phyloP scores from a whole-genome alignment of 345 rosid genomes.

The Geranium brycei region DNA sequence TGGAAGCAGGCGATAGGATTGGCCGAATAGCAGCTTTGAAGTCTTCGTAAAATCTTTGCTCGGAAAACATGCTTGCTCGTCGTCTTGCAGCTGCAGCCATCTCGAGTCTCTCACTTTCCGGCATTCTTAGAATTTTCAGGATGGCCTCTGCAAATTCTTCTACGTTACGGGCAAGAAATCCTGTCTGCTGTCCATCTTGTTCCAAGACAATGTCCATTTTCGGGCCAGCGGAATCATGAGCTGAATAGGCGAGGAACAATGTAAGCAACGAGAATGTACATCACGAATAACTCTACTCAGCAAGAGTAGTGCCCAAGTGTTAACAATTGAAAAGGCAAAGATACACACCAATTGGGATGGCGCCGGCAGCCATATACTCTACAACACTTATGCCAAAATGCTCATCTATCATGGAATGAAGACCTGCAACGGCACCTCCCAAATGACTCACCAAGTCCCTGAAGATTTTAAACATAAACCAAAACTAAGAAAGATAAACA shows the following conservation, averaged over 20 bases:
- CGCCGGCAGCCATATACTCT: slow-evolving; percentile 92
- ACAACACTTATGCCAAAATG: slow-evolving; percentile 87
- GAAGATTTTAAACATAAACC: slow-evolving; percentile 10
- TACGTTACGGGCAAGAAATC: slow-evolving; percentile 62
- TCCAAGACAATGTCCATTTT: slow-evolving; percentile 87
- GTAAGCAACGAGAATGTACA: background rate
- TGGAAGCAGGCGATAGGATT: slow-evolving; percentile 6
- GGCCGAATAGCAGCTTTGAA: slow-evolving; percentile 55
- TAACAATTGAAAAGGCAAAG: slow-evolving; percentile 2
- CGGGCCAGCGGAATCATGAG: slow-evolving; percentile 91
- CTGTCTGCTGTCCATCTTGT: slow-evolving; percentile 71
- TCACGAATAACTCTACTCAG: background rate
- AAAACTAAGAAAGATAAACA: background rate
- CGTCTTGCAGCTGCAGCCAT: slow-evolving; percentile 70
- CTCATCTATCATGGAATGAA: slow-evolving; percentile 81
- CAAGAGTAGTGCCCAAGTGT: too few species aligned
- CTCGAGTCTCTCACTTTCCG: slow-evolving; percentile 45
- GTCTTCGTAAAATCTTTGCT: slow-evolving; percentile 58
- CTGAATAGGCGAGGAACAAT: slow-evolving; percentile 20
- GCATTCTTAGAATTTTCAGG: slow-evolving; percentile 40
- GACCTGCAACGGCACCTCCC: slow-evolving; percentile 66
- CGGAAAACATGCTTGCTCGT: slow-evolving; percentile 61
- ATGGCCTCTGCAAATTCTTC: slow-evolving; percentile 76
- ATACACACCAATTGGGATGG: slow-evolving; percentile 77
- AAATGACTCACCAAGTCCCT: slow-evolving; percentile 67